Conservation (phyloP, 805 yeast genomes). For the Candida ficus region DNA sequence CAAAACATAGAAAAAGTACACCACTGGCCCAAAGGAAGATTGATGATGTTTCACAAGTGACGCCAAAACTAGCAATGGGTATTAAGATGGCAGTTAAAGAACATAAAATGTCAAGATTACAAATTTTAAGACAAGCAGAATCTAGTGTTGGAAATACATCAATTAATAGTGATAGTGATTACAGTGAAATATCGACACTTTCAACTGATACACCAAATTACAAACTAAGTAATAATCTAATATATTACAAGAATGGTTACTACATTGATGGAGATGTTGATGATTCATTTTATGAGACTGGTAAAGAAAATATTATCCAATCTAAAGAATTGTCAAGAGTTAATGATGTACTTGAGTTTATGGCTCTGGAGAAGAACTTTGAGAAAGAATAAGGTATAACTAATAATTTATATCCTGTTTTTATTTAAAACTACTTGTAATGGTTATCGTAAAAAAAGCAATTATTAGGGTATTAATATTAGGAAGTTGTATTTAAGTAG, state of each 20-base stretch:
- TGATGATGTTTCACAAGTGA: conserved; percentile 3
- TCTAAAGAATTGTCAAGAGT: conserved; percentile 20
- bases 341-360: conserved; percentile 18
- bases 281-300: conserved; percentile 21
- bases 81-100: conserved; percentile 24
- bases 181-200: conserved; percentile 24
- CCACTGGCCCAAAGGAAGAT: neutral
- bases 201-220: conserved; percentile 25
- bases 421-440: too few relatives aligned
- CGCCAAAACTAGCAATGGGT: conserved; percentile 23
- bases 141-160: conserved; percentile 9
- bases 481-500: too few relatives aligned
- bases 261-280: conserved; percentile 18
- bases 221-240: conserved; percentile 17
- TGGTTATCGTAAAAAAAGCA: neutral
- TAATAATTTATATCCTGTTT: too few relatives aligned
- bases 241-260: conserved; percentile 25
- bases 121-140: conserved; percentile 13
- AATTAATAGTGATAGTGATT: conserved; percentile 19
- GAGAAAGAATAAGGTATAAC: too few relatives aligned
- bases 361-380: conserved; percentile 19
- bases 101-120: conserved; percentile 20
- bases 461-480: too few relatives aligned
- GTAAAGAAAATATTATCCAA: conserved; percentile 16
- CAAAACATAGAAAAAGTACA: conserved; percentile 11